Conservation (phyloP, 805 yeast species). For the Sugiyamaella valdiviana region DNA sequence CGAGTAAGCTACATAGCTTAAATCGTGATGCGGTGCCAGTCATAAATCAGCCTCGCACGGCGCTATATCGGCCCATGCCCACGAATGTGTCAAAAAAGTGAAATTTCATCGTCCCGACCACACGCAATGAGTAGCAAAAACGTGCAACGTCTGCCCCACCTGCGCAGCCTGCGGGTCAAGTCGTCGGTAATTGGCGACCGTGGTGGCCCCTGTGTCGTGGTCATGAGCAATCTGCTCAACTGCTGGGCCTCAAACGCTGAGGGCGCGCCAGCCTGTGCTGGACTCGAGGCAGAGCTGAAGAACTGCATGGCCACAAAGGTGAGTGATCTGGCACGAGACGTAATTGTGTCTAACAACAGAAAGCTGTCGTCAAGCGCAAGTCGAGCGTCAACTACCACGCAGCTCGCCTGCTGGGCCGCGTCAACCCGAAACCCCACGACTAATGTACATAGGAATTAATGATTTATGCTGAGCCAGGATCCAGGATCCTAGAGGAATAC, state of each 20-base stretch:
- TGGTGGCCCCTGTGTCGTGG: constrained; percentile 67
- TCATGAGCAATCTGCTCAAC: constrained; percentile 78
- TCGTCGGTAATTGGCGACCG: constrained; percentile 51
- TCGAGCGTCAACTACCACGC: constrained; percentile 50
- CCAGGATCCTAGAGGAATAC: background rate
- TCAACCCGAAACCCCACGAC: constrained; percentile 46
- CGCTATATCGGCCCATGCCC: no score
- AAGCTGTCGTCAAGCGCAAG: constrained; percentile 24
- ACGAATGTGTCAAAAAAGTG: no score
- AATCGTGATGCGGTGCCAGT: no score
- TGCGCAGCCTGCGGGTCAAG: constrained; percentile 66
- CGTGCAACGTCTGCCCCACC: constrained; percentile 50
- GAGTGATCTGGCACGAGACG: constrained; percentile 15
- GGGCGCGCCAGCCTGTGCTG: constrained; percentile 60
- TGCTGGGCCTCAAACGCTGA: constrained; percentile 97
- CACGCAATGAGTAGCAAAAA: constrained; percentile 13
- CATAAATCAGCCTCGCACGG: no score
- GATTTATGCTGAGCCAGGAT: background rate
- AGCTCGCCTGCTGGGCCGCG: constrained; percentile 43
- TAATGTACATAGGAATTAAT: constrained; percentile 15
- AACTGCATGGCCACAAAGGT: constrained; percentile 54
- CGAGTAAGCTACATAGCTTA: no score
- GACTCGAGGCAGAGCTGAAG: constrained; percentile 63
- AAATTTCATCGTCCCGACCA: constrained; percentile 4
- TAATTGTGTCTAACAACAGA: constrained; percentile 13